These are phyloP conservation scores for Theileria annulata DNA, from an alignment of 169 alveolate species.

Conservation along the genomic window DNA sequence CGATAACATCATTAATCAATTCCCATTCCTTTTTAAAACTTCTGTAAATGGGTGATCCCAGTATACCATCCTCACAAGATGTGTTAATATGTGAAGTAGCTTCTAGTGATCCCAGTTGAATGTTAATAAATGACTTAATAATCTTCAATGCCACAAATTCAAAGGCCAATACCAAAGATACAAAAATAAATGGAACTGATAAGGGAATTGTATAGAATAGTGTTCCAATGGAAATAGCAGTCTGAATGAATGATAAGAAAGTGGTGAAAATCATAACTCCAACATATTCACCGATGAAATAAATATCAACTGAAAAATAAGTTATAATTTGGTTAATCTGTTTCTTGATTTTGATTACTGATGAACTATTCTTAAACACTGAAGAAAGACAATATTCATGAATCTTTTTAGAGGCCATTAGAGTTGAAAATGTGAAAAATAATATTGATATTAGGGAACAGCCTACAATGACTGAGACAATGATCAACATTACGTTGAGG, in stretches of 20 bases:
- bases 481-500: not conserved
- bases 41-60: constrained; percentile 40
- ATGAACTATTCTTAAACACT: constrained; percentile 26
- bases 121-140: constrained; percentile 25
- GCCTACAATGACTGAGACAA: not conserved
- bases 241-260: constrained; percentile 5
- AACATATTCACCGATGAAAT: constrained; percentile 27
- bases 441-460: not conserved
- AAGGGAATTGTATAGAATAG: constrained; percentile 37
- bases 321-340: constrained; percentile 26
- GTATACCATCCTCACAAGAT: constrained; percentile 27
- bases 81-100: constrained; percentile 21
- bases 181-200: constrained; percentile 11
- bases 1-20: constrained; percentile 6
- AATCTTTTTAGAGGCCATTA: constrained; percentile 27
- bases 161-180: constrained; percentile 4
- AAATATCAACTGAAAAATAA: constrained; percentile 25
- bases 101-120: constrained; percentile 31
- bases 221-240: constrained; percentile 21
- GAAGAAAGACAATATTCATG: constrained; percentile 24
- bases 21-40: constrained; percentile 42
- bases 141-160: not conserved
- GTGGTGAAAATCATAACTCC: constrained; percentile 18
- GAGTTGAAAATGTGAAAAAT: constrained; percentile 1
- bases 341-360: constrained; percentile 17